Evolutionary conservation across 1,284 basidiomycete genomes (phyloP).

Genomic region (Sutorius eximius): DNA sequence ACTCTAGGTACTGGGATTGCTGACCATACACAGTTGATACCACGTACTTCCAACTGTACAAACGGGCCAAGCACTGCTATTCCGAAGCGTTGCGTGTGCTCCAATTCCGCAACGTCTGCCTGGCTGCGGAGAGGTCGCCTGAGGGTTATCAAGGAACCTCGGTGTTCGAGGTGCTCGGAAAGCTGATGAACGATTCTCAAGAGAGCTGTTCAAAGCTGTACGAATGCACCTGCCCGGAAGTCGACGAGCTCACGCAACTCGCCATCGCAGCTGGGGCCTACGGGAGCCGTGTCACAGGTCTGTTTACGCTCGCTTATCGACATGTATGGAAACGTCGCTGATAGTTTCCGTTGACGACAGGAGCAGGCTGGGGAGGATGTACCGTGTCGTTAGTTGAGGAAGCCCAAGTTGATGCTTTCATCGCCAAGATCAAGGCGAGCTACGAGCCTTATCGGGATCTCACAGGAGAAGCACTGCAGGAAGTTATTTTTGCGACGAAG

Average conservation of each 20-base stretch:
- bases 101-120: constrained; percentile 67
- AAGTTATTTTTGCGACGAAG: constrained; percentile 82
- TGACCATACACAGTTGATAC: constrained; percentile 62
- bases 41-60: constrained; percentile 75
- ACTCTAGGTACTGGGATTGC: constrained; percentile 4
- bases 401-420: constrained; percentile 65
- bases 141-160: constrained; percentile 17
- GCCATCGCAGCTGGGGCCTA: constrained; percentile 70
- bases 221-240: constrained; percentile 78
- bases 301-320: background rate
- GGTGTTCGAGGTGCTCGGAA: constrained; percentile 56
- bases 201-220: constrained; percentile 65
- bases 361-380: constrained; percentile 91
- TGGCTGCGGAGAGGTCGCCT: constrained; percentile 37
- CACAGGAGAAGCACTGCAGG: constrained; percentile 57
- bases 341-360: constrained; percentile 35
- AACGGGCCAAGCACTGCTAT: constrained; percentile 76
- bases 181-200: constrained; percentile 79
- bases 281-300: constrained; percentile 76
- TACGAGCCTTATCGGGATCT: constrained; percentile 68
- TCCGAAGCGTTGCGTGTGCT: constrained; percentile 78
- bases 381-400: constrained; percentile 81
- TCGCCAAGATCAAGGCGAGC: constrained; percentile 54
- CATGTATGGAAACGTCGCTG: background rate
- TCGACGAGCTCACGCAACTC: constrained; percentile 67